Percentiles rank a stretch among this genome's conserved stretches.
Evolutionary conservation across 148 eudicot species (phyloP).

Genomic region (Linanthus parryae): DNA sequence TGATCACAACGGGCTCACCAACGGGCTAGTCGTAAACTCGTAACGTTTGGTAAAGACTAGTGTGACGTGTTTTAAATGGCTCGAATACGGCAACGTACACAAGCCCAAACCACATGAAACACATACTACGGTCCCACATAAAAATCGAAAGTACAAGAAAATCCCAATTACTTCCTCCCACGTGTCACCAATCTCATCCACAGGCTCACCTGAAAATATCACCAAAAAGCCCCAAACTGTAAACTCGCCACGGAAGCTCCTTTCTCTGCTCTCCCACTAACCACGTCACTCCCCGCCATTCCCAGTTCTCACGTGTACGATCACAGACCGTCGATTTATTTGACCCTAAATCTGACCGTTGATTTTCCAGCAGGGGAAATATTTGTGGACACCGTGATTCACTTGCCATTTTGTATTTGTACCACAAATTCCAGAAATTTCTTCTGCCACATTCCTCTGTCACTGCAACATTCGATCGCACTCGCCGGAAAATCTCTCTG

Average conservation of each 20-base stretch:
- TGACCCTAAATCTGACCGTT: neutral
- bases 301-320: slow-evolving; percentile 9
- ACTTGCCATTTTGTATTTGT: neutral
- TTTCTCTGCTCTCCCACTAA: slow-evolving; percentile 3
- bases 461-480: neutral
- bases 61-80: slow-evolving; percentile 15
- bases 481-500: too few relatives aligned
- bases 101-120: slow-evolving; percentile 13
- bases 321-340: neutral
- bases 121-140: neutral
- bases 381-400: slow-evolving; percentile 17
- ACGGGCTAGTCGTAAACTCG: too few relatives aligned
- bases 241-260: slow-evolving; percentile 13
- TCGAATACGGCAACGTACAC: slow-evolving; percentile 16
- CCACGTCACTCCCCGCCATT: slow-evolving; percentile 13
- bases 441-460: neutral
- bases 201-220: slow-evolving; percentile 5
- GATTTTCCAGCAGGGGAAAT: neutral
- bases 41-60: too few relatives aligned
- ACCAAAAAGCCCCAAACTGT: slow-evolving; percentile 1
- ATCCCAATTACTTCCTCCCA: slow-evolving; percentile 8
- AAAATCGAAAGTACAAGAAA: too few relatives aligned
- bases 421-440: neutral
- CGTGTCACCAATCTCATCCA: slow-evolving; percentile 11
- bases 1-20: too few relatives aligned